Percentiles rank a stretch among this genome's conserved stretches.
Conservation (phyloP, 345 rosid genomes). For the Chamaenerion angustifolium region DNA sequence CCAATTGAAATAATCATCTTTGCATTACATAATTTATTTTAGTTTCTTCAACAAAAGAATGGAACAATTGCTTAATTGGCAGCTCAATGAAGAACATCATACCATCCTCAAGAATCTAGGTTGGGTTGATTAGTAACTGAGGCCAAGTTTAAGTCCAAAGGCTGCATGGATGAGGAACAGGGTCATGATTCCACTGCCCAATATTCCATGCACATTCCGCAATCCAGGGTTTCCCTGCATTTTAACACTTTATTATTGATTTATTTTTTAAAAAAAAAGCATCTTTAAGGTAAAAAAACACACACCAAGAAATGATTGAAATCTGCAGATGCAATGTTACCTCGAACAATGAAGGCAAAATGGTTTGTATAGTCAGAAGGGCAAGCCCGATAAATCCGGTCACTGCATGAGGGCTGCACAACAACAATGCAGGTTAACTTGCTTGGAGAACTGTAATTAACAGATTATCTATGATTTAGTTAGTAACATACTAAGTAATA, state of each 20-base stretch:
- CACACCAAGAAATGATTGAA: neutral
- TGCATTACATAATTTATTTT: no score
- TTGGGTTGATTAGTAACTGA: slow-evolving; percentile 32
- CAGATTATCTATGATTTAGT: neutral
- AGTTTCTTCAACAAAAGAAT: neutral
- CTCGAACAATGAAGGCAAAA: slow-evolving; percentile 68
- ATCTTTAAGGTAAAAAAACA: no score
- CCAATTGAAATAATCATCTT: no score
- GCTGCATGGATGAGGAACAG: slow-evolving; percentile 66
- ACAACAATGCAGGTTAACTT: neutral
- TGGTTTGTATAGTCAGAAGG: slow-evolving; percentile 60
- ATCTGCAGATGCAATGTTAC: slow-evolving; percentile 18
- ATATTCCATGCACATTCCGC: slow-evolving; percentile 69
- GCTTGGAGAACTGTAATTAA: neutral
- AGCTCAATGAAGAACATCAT: neutral
- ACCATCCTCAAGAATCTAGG: no score
- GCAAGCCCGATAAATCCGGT: slow-evolving; percentile 66
- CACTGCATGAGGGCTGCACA: slow-evolving; percentile 79
- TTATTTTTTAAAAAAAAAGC: no score
- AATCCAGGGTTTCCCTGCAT: slow-evolving; percentile 68
- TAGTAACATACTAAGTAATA: slow-evolving; percentile 6
- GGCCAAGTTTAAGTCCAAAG: slow-evolving; percentile 81
- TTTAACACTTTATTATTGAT: neutral
- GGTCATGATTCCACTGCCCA: slow-evolving; percentile 90
- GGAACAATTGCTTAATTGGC: neutral